phyloP scores from a whole-genome alignment of 2,329 filamentous ascomycete species.

The Dactylellina parvicollis region DNA sequence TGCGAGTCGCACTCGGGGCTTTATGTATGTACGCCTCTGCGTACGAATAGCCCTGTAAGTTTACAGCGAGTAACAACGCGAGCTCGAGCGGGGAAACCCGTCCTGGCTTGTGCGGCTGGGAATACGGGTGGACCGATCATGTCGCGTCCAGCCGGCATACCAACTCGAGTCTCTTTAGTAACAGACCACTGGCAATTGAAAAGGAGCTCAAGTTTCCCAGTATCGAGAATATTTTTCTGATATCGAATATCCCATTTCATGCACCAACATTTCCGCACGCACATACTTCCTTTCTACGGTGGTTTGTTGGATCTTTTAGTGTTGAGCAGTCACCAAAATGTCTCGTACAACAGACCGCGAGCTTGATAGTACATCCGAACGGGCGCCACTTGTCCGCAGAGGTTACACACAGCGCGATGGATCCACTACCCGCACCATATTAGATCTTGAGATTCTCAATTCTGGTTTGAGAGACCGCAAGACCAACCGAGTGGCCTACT shows the following conservation, averaged over 20 bases:
- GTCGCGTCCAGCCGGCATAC: slow-evolving; percentile 14
- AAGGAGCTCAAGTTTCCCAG: slow-evolving; percentile 2
- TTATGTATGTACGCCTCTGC: too few species aligned
- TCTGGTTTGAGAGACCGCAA: slow-evolving; percentile 11
- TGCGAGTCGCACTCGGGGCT: slow-evolving; percentile 21
- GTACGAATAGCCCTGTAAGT: neutral
- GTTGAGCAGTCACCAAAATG: neutral
- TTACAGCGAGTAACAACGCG: slow-evolving; percentile 1
- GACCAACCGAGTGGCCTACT: slow-evolving; percentile 29
- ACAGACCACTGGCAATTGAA: slow-evolving; percentile 4
- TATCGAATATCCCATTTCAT: too few species aligned
- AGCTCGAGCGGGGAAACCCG: slow-evolving; percentile 8
- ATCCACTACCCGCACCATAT: slow-evolving; percentile 4
- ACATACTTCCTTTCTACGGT: neutral
- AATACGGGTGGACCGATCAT: neutral
- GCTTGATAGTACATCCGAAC: neutral
- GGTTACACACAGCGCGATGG: slow-evolving; percentile 17
- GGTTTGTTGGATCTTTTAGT: slow-evolving; percentile 13
- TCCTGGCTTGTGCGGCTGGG: slow-evolving; percentile 15
- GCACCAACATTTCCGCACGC: neutral
- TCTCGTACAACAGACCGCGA: neutral
- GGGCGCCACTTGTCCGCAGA: neutral
- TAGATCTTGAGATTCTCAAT: slow-evolving; percentile 36
- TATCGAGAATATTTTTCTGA: too few species aligned
- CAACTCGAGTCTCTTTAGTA: neutral